Conservation (phyloP, 176 grass and related monocot genomes). For the Hyparrhenia diplandra region DNA sequence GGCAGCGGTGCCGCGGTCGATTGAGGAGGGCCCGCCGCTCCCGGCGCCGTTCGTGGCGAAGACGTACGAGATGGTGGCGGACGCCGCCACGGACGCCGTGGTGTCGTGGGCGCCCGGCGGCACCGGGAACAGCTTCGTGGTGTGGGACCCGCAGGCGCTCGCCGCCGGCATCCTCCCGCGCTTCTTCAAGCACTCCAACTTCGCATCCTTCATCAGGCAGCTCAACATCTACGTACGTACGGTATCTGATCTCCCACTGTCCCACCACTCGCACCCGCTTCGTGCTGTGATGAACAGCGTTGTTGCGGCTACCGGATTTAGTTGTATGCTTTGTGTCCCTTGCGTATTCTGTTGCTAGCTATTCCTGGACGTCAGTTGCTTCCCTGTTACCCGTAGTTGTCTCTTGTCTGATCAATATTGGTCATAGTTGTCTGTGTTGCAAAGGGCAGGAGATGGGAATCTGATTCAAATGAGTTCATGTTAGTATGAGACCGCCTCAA, state of each 20-base stretch:
- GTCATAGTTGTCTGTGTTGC: neutral
- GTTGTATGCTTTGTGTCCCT: neutral
- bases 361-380: neutral
- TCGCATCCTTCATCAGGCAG: conserved; percentile 74
- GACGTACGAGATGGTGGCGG: conserved; percentile 61
- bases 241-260: neutral
- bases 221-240: conserved; percentile 70
- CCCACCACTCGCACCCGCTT: no score
- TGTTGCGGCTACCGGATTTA: neutral
- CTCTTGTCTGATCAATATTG: neutral
- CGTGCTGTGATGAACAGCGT: neutral
- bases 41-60: conserved; percentile 56
- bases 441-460: neutral
- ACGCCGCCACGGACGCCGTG: conserved; percentile 40
- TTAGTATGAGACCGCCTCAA: neutral
- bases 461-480: neutral
- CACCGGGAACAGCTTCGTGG: conserved; percentile 46
- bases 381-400: neutral
- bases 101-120: conserved; percentile 42
- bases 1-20: neutral
- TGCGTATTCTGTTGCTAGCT: neutral
- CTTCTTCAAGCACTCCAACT: conserved; percentile 88
- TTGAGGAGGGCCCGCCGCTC: conserved; percentile 17
- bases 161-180: conserved; percentile 44
- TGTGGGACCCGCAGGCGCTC: conserved; percentile 56